Evolutionary conservation across 2,329 filamentous ascomycete genomes (phyloP).

Genomic region (Decorospora gaudefroyi): DNA sequence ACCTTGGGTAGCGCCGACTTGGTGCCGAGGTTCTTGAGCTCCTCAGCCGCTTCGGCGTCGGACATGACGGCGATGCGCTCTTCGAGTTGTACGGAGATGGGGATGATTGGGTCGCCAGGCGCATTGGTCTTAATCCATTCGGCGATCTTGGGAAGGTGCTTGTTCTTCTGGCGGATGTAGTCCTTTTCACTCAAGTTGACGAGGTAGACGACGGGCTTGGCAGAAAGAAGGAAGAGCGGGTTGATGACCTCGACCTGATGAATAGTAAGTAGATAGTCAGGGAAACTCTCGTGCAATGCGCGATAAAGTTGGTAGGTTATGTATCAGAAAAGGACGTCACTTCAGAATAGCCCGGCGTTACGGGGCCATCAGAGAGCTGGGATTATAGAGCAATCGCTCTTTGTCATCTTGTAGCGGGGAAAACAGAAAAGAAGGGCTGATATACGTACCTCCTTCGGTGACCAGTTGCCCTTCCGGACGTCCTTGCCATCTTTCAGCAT

Average conservation of each 20-base stretch:
- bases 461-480: conserved; percentile 87
- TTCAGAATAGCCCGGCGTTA: conserved; percentile 83
- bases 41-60: conserved; percentile 76
- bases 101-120: conserved; percentile 84
- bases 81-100: conserved; percentile 90
- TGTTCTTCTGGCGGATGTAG: conserved; percentile 99
- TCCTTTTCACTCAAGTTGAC: conserved; percentile 97
- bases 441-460: conserved; percentile 85
- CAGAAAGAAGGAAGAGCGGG: conserved; percentile 89
- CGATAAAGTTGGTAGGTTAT: conserved; percentile 13
- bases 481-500: conserved; percentile 89
- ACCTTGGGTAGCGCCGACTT: conserved; percentile 92
- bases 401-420: conserved; percentile 83
- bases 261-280: conserved; percentile 33
- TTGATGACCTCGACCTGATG: conserved; percentile 93
- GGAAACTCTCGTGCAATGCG: conserved; percentile 4
- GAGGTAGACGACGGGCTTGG: conserved; percentile 95
- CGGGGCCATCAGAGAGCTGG: conserved; percentile 99
- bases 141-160: conserved; percentile 89
- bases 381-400: conserved; percentile 96
- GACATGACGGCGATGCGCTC: conserved; percentile 84
- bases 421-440: conserved; percentile 10
- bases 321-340: conserved; percentile 76
- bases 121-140: conserved; percentile 96
- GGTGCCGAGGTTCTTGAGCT: conserved; percentile 84